A percentile compares a stretch with the other conserved stretches of the same genome.
These are phyloP conservation scores for Hyphopichia buzzinii DNA, from an alignment of 1,139 yeast genomes.

Conservation along the genomic window DNA sequence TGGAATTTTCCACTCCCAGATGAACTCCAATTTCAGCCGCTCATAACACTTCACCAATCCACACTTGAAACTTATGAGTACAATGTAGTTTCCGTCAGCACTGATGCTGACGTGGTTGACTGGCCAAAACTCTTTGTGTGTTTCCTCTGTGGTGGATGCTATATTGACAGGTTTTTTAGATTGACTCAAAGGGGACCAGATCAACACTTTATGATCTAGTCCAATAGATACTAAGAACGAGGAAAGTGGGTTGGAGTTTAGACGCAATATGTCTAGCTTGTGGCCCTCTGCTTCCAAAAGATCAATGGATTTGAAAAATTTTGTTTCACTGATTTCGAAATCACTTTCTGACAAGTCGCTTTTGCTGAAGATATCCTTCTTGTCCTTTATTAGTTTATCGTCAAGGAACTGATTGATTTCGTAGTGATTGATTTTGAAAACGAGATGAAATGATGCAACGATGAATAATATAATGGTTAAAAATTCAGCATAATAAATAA, in stretches of 20 bases:
- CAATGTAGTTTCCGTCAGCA: conserved; percentile 57
- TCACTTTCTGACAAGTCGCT: conserved; percentile 8
- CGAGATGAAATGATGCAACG: conserved; percentile 24
- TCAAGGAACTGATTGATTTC: conserved; percentile 1
- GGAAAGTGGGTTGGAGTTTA: conserved; percentile 52
- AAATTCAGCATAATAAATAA: conserved; percentile 34
- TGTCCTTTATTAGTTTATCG: neutral
- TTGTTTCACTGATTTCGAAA: conserved; percentile 18
- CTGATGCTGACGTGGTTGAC: conserved; percentile 60
- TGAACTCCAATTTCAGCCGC: conserved; percentile 48
- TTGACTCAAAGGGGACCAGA: conserved; percentile 68
- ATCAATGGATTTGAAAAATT: conserved; percentile 45
- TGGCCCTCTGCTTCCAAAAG: conserved; percentile 48
- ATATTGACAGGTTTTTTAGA: conserved; percentile 37
- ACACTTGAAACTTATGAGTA: conserved; percentile 50
- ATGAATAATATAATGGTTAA: conserved; percentile 25
- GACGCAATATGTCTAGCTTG: conserved; percentile 58
- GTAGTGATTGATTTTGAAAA: conserved; percentile 23
- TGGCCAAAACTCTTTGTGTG: conserved; percentile 58
- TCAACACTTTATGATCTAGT: conserved; percentile 64
- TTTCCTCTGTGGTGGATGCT: conserved; percentile 31
- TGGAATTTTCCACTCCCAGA: conserved; percentile 44
- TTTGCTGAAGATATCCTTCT: neutral
- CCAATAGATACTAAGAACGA: conserved; percentile 70
- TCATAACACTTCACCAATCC: conserved; percentile 61